A percentile compares a stretch with the other conserved stretches of the same genome.
Evolutionary conservation across 2,329 filamentous ascomycete species (phyloP).

Genomic region (Colletotrichum higginsianum): DNA sequence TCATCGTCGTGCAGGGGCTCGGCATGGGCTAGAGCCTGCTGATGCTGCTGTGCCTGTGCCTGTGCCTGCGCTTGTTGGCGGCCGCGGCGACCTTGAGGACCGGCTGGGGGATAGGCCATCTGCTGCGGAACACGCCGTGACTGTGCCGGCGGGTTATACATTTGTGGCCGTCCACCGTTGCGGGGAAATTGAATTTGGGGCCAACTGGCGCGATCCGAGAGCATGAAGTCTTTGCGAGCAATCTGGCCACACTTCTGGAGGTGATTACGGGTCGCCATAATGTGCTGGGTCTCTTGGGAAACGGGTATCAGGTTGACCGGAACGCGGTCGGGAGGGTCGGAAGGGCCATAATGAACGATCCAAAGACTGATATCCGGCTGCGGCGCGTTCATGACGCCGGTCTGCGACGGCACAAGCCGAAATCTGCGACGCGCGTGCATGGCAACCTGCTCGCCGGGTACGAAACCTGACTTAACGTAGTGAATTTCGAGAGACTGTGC

Average conservation of each 20-base stretch:
- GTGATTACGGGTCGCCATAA: conserved; percentile 74
- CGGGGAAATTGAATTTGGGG: conserved; percentile 83
- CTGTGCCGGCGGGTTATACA: conserved; percentile 60
- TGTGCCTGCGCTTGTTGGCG: conserved; percentile 57
- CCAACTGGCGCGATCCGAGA: conserved; percentile 91
- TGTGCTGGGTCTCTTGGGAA: conserved; percentile 71
- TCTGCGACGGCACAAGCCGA: conserved; percentile 81
- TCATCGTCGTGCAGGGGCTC: conserved; percentile 75
- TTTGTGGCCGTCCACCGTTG: conserved; percentile 64
- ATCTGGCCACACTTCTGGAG: conserved; percentile 85
- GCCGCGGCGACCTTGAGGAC: conserved; percentile 52
- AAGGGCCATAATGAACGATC: conserved; percentile 90
- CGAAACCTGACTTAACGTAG: conserved; percentile 85
- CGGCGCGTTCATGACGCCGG: conserved; percentile 77
- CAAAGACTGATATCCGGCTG: conserved; percentile 86
- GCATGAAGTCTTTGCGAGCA: conserved; percentile 93
- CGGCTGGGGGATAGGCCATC: conserved; percentile 73
- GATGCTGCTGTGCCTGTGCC: conserved; percentile 45
- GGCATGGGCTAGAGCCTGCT: conserved; percentile 44
- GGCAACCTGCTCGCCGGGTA: conserved; percentile 81
- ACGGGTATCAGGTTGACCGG: conserved; percentile 78
- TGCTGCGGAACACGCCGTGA: conserved; percentile 68
- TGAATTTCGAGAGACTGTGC: conserved; percentile 88
- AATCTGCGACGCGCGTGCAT: conserved; percentile 88
- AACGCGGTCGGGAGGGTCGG: conserved; percentile 81